Percentiles rank a stretch among this genome's conserved stretches.
phyloP scores from a whole-genome alignment of 139 green algal genomes.

The Pseudopediastrum boryanum region DNA sequence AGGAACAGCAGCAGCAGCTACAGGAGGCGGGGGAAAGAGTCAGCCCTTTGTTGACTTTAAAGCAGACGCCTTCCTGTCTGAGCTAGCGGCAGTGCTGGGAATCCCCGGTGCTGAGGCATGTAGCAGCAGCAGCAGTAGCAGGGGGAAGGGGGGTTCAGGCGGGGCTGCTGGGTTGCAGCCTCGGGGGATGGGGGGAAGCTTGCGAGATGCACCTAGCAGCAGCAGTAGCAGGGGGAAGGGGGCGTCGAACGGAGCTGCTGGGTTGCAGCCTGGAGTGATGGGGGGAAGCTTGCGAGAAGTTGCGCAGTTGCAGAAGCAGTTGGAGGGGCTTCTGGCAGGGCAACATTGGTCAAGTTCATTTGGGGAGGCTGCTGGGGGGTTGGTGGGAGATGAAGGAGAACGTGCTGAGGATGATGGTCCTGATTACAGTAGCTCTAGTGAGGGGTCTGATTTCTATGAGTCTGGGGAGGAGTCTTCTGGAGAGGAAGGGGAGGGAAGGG shows the following conservation, averaged over 20 bases:
- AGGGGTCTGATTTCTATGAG: slow-evolving; percentile 36
- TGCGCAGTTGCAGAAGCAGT: neutral
- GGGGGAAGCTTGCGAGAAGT: neutral
- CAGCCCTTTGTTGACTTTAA: slow-evolving; percentile 8
- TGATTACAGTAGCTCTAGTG: slow-evolving; percentile 7
- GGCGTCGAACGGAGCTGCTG: neutral
- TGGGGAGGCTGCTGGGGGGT: neutral
- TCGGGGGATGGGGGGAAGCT: neutral
- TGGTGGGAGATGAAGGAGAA: neutral
- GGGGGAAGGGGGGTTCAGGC: neutral
- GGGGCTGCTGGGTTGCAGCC: neutral
- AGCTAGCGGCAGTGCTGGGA: slow-evolving; percentile 29
- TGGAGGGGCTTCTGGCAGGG: neutral
- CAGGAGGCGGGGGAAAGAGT: too few relatives aligned
- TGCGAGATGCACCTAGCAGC: neutral
- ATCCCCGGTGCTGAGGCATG: neutral
- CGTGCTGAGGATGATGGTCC: slow-evolving; percentile 2
- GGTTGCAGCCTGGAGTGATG: neutral
- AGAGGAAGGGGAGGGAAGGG: slow-evolving; percentile 1
- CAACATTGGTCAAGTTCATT: neutral
- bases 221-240: slow-evolving; percentile 11
- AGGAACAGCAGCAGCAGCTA: neutral
- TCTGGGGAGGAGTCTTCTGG: slow-evolving; percentile 12
- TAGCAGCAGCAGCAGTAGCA: slow-evolving; percentile 20
- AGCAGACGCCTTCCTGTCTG: slow-evolving; percentile 17